These are phyloP conservation scores for Cladochytrium replicatum DNA, from an alignment of 192 early-diverging fungal genomes.

Conservation along the genomic window DNA sequence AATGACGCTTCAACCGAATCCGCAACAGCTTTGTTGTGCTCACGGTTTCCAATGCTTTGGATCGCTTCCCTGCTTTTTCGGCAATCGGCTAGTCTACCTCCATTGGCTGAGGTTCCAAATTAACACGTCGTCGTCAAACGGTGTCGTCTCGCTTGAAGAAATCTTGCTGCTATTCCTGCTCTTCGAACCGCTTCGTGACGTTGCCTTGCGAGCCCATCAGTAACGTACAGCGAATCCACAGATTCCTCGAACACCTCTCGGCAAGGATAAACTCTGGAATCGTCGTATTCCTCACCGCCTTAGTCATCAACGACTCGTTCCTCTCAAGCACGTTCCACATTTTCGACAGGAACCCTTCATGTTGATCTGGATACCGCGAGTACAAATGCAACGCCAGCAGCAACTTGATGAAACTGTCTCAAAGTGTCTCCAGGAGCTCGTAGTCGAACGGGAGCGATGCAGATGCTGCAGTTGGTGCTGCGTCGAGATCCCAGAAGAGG, in stretches of 20 bases:
- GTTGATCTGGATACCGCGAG: slow-evolving; percentile 41
- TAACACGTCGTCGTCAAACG: slow-evolving; percentile 1
- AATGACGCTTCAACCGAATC: slow-evolving; percentile 77
- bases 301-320: slow-evolving; percentile 6
- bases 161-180: too few species aligned
- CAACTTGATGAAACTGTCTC: slow-evolving; percentile 71
- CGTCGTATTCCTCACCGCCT: not conserved
- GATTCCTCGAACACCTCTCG: slow-evolving; percentile 3
- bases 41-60: too few species aligned
- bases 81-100: slow-evolving; percentile 1
- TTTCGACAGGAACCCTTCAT: slow-evolving; percentile 15
- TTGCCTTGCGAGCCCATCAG: not conserved
- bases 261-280: slow-evolving; percentile 14
- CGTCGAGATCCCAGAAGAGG: not conserved
- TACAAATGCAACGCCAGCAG: slow-evolving; percentile 50
- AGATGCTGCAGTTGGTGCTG: slow-evolving; percentile 55
- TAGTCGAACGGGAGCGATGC: slow-evolving; percentile 55
- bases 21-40: slow-evolving; percentile 73
- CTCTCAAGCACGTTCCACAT: slow-evolving; percentile 8
- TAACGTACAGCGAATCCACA: not conserved
- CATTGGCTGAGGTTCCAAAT: not conserved
- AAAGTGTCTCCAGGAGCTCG: slow-evolving; percentile 69
- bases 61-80: too few species aligned
- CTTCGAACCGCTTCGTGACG: too few species aligned
- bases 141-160: slow-evolving; percentile 1